Evolutionary conservation across 2,329 filamentous ascomycete genomes (phyloP).

Genomic region (Pseudocercospora vitis): DNA sequence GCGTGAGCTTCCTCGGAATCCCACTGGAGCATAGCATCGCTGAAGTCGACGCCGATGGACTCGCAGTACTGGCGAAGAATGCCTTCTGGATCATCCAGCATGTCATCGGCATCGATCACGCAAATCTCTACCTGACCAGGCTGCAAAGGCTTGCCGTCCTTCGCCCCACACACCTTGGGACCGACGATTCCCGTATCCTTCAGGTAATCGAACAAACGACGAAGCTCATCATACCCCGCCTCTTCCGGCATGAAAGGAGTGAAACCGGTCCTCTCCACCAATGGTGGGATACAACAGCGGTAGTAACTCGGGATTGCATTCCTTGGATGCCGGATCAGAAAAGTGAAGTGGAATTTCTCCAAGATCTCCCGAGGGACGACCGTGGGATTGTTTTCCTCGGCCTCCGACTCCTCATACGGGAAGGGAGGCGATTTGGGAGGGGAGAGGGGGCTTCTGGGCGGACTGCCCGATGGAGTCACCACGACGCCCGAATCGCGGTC

Average conservation of each 20-base stretch:
- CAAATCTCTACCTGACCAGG: slow-evolving; percentile 63
- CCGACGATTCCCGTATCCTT: slow-evolving; percentile 68
- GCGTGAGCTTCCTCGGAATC: slow-evolving; percentile 69
- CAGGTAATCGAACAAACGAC: slow-evolving; percentile 83
- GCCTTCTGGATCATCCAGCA: slow-evolving; percentile 78
- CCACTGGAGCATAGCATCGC: slow-evolving; percentile 80
- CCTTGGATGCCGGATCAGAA: slow-evolving; percentile 94
- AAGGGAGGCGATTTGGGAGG: slow-evolving; percentile 46
- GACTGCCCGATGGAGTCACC: slow-evolving; percentile 33
- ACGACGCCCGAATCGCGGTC: slow-evolving; percentile 35
- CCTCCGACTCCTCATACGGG: slow-evolving; percentile 56
- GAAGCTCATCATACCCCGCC: slow-evolving; percentile 86
- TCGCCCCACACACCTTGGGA: slow-evolving; percentile 58
- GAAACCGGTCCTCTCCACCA: slow-evolving; percentile 80
- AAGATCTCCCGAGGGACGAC: slow-evolving; percentile 74
- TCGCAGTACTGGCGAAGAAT: slow-evolving; percentile 79
- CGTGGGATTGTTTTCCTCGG: slow-evolving; percentile 76
- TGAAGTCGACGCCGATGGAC: slow-evolving; percentile 75
- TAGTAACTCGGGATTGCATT: slow-evolving; percentile 90
- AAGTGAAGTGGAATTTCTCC: slow-evolving; percentile 85
- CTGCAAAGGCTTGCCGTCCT: slow-evolving; percentile 7
- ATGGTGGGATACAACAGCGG: slow-evolving; percentile 87
- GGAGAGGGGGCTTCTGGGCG: slow-evolving; percentile 27
- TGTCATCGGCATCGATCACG: slow-evolving; percentile 88
- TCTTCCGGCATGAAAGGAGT: slow-evolving; percentile 82